Base-by-base conservation (phyloP, 2,329 filamentous ascomycete genomes). In the Colletotrichum chrysophilum region DNA sequence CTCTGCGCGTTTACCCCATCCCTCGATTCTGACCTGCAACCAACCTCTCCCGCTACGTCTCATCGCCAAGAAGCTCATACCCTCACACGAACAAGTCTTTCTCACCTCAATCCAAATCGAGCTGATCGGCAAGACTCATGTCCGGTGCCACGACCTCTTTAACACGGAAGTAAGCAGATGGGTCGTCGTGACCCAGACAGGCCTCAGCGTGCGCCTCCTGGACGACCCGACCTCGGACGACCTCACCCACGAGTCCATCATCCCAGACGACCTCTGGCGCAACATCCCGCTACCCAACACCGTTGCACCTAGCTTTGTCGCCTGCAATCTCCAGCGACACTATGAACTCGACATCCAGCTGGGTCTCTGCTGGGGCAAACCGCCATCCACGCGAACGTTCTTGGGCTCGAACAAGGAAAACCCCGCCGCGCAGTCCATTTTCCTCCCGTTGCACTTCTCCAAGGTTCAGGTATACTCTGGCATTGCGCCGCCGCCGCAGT, bases 21-120 rank as follows among this genome's bases (percentile, higher is more conserved):
- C 97, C 5, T 90, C 95, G 5, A 94, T 98, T 60, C 86, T 98
- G 66, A 98, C 96, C 1, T 98, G 96, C 86, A 97, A 98, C 82
- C 91, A 96, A 78, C 93, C 95, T 7, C 80, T 98, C 9, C 96
- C 96, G 1, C 87, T 98, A 4, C 91, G 95, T 2, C 86, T 99
- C 10, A 87, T 98, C 16, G 89, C 96, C 52, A 95, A 93, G 80
- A 98, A 95, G 82, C 86, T 96, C 26, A 93, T 90, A 70, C 88
- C 93, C 21, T 92, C 91, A 65, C 87, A 88, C 1, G 95, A 95
- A 71, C 90, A 91, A 30, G 88, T 98, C 2, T 95, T 93, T 79
- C 86, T 99, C 14, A 92, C 94, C 43, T 94, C 93, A 38, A 86
- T 98, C 7, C 94, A 98, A 80, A 92, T 98, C 76, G 92, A 95